Base-by-base conservation (phyloP, 768 basidiomycete species). In the Suillus luteus region DNA sequence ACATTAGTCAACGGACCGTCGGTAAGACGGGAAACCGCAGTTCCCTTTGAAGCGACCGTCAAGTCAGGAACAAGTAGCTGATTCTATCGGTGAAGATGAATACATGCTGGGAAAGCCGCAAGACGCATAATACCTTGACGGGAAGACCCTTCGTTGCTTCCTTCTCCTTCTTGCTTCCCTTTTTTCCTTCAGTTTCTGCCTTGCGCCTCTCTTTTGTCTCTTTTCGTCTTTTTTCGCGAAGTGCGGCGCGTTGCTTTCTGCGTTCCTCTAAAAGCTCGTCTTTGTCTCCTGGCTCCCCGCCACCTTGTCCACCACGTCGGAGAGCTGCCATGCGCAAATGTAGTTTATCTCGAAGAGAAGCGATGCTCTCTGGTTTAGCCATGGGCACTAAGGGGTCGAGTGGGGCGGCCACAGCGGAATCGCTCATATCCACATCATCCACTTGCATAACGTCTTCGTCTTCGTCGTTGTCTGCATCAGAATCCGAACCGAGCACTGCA, bases 211-310 rank as follows among this genome's bases (percentile, higher is more conserved):
- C 95, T 72, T 83, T 90, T 9, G 92, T 92, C 79, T 92, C 91
- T 71, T 90, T 92, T 71, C 95, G 78, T 68, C 96, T 79, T 63
- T 87, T 84, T 76, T 98, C 96, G 24, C 95, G 83, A 82, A 97
- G 82, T 40, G 89, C 86, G 0, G 90, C 95, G 5, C 94, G 81
- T 70, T 92, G 88, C 68, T 77, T 76, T 65, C 95, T 79, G 60
- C 91, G 81, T 75, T 94, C 91, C 70, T 94, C 91, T 59, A 98
- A 73, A 54, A 98, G 73, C 65, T 88, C 93, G 71, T 98, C 95
- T 71, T 85, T 87, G 70, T 89, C 88, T 7, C 81, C 83, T 11
- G 86, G 80, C 69, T 85, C 83, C 60, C 67, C 70, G 55, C 68
- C 68, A 33, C 61, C 71, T 38, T 88, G 86, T 5, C 52, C 31